phyloP scores from a whole-genome alignment of 1,139 yeast genomes.

The Yamadazyma buinensis region DNA sequence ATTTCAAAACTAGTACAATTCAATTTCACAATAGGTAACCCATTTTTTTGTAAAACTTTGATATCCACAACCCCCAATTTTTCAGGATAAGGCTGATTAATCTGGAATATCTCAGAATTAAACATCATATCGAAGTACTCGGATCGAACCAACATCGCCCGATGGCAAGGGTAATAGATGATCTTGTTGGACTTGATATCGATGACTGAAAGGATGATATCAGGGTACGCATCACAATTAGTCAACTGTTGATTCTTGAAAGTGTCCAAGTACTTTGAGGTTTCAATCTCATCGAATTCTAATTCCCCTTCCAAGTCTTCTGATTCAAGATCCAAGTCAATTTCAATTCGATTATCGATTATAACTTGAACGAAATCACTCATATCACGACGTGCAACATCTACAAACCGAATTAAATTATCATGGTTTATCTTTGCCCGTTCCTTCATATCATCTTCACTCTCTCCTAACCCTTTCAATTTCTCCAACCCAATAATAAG shows the following conservation, averaged over 20 bases:
- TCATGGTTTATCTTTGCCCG: slow-evolving; percentile 40
- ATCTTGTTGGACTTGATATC: slow-evolving; percentile 25
- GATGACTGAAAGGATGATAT: slow-evolving; percentile 41
- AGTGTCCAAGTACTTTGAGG: slow-evolving; percentile 14
- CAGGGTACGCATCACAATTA: slow-evolving; percentile 37
- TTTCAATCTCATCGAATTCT: slow-evolving; percentile 32
- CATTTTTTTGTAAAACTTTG: slow-evolving; percentile 23
- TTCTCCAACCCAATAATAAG: slow-evolving; percentile 1
- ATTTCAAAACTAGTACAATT: slow-evolving; percentile 29
- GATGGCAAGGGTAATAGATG: slow-evolving; percentile 57
- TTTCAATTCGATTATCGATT: slow-evolving; percentile 20
- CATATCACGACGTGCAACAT: slow-evolving; percentile 45
- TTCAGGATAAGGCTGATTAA: slow-evolving; percentile 16
- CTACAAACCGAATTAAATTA: slow-evolving; percentile 41
- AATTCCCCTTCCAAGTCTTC: slow-evolving; percentile 16
- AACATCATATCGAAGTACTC: slow-evolving; percentile 69
- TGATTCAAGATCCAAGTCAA: slow-evolving; percentile 15
- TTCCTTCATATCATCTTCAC: slow-evolving; percentile 16
- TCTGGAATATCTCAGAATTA: slow-evolving; percentile 37
- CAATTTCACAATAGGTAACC: slow-evolving; percentile 22
- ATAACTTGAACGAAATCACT: slow-evolving; percentile 37
- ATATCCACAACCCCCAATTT: slow-evolving; percentile 20
- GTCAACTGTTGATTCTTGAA: slow-evolving; percentile 18
- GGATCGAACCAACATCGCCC: slow-evolving; percentile 56
- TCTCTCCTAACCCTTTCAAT: slow-evolving; percentile 13